Evolutionary conservation across 2,329 filamentous ascomycete genomes (phyloP).

Genomic region (Colletotrichum siamense): DNA sequence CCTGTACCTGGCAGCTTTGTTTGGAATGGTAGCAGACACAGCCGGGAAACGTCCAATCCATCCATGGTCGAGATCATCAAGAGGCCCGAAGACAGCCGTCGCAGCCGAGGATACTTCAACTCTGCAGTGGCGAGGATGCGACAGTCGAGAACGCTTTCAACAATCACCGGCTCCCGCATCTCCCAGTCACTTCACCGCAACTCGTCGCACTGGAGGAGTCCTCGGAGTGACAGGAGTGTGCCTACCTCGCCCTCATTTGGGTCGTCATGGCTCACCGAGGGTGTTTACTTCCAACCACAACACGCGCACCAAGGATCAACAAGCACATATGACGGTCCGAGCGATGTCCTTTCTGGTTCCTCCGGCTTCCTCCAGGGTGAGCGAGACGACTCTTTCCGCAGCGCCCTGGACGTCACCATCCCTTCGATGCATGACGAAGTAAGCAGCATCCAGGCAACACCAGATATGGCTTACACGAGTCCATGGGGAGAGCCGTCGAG

Average conservation of each 20-base stretch:
- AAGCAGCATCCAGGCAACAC: slow-evolving; percentile 27
- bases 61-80: slow-evolving; percentile 24
- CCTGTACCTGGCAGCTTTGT: slow-evolving; percentile 34
- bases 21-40: slow-evolving; percentile 25
- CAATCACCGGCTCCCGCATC: slow-evolving; percentile 15
- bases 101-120: slow-evolving; percentile 16
- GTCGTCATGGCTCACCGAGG: slow-evolving; percentile 13
- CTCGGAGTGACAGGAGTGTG: slow-evolving; percentile 4
- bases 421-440: slow-evolving; percentile 24
- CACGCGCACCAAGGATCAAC: slow-evolving; percentile 7
- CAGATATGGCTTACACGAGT: slow-evolving; percentile 25
- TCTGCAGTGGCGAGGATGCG: slow-evolving; percentile 16
- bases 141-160: slow-evolving; percentile 19
- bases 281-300: neutral
- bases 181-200: slow-evolving; percentile 12
- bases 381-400: slow-evolving; percentile 30
- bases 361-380: slow-evolving; percentile 21
- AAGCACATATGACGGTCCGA: slow-evolving; percentile 26
- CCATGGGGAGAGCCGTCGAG: slow-evolving; percentile 18
- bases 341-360: slow-evolving; percentile 17
- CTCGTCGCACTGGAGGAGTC: slow-evolving; percentile 11
- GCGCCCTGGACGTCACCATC: slow-evolving; percentile 32
- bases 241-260: slow-evolving; percentile 3
- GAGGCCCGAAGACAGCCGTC: slow-evolving; percentile 22
- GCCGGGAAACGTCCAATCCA: slow-evolving; percentile 5